These are phyloP conservation scores for Didymella lethalis DNA, from an alignment of 2,329 filamentous ascomycete genomes.

Conservation along the genomic window DNA sequence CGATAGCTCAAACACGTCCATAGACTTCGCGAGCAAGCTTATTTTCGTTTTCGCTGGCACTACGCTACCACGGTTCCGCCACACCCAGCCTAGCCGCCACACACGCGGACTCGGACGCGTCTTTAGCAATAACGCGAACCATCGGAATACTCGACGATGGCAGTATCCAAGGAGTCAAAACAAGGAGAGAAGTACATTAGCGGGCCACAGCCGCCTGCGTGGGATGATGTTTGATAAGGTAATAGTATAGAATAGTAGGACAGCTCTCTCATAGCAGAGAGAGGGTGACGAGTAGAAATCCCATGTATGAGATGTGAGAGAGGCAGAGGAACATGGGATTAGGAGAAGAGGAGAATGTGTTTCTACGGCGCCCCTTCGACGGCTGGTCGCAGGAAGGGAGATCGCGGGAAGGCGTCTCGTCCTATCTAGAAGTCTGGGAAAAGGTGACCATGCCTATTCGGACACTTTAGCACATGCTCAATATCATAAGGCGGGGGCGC, in stretches of 20 bases:
- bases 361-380: background rate
- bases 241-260: background rate
- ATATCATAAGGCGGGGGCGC: conserved; percentile 34
- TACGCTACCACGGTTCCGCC: background rate
- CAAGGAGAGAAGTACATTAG: conserved; percentile 25
- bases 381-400: conserved; percentile 1
- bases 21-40: background rate
- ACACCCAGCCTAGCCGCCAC: too few species aligned
- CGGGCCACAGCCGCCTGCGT: conserved; percentile 19
- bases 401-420: background rate
- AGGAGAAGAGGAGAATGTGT: background rate
- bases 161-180: conserved; percentile 17
- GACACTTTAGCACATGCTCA: conserved; percentile 43
- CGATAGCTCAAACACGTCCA: too few species aligned
- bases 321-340: background rate
- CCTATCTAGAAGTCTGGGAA: conserved; percentile 45
- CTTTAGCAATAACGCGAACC: background rate
- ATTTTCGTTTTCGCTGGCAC: background rate
- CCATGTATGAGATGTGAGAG: background rate
- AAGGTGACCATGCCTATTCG: conserved; percentile 46
- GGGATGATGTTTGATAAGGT: background rate
- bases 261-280: background rate
- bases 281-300: background rate
- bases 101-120: background rate
- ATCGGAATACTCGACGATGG: conserved; percentile 15